Conservation (phyloP, 495 filamentous ascomycete genomes). For the Sordaria brevicollis region DNA sequence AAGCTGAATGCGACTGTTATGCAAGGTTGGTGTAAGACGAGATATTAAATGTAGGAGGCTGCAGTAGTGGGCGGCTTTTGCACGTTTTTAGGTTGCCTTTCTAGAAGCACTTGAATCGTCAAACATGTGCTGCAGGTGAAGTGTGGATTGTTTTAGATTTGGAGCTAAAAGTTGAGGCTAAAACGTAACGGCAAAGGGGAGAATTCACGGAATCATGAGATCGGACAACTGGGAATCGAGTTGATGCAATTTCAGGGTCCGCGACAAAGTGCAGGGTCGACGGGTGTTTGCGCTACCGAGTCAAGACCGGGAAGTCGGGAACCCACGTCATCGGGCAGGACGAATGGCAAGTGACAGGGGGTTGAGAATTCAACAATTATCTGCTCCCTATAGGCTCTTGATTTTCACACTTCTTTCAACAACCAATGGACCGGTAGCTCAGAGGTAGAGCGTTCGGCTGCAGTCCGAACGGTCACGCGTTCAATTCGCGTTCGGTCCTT, state of each 20-base stretch:
- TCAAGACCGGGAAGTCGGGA: neutral
- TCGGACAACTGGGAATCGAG: neutral
- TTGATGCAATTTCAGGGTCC: neutral
- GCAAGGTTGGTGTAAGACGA: neutral
- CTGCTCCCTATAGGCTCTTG: neutral
- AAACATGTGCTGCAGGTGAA: neutral
- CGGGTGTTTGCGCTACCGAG: neutral
- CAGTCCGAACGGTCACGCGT: too few relatives aligned
- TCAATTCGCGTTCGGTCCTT: neutral
- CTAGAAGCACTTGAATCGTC: neutral
- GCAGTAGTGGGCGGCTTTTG: neutral
- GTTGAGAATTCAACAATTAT: fast-evolving
- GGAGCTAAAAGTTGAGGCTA: neutral
- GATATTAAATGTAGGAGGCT: neutral
- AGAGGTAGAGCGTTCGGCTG: neutral
- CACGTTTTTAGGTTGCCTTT: neutral
- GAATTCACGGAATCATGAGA: neutral
- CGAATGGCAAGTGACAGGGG: neutral
- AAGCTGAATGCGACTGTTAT: neutral
- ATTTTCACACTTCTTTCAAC: fast-evolving
- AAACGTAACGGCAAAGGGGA: neutral
- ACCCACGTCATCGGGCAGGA: neutral
- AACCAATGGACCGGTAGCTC: neutral
- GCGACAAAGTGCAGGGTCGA: neutral
- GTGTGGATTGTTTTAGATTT: neutral